Evolutionary conservation across 2,329 filamentous ascomycete species (phyloP), one percentile per base, ranked within the genome.

Genomic region (Penicillium sp.): DNA sequence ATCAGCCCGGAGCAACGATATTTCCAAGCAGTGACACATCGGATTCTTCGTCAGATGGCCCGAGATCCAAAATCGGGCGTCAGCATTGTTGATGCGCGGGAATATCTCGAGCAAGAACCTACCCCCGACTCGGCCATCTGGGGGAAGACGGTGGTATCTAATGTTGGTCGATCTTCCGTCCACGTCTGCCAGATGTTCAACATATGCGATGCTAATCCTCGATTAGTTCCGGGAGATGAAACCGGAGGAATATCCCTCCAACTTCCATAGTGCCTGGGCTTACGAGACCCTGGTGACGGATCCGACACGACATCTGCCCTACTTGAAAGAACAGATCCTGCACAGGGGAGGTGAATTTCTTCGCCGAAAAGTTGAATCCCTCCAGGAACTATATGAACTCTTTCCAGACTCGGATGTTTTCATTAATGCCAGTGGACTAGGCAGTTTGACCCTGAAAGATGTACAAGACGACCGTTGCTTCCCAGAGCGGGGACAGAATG

Each of bases 401-500:
- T 66, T 62, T 30, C 61, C 62, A 0, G 55, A 59, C 11, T 64
- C 62, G 2, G 48, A 41, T 0, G 39, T 65, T 3, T 65, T 65
- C 32, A 60, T 66, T 50, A 66, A 66, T 31, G 62, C 62, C 16
- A 65, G 62, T 30, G 62, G 62, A 2, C 40, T 60, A 7, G 62
- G 62, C 1, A 66, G 62, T 33, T 57, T 57, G 27, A 48, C 44
- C 0, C 45, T 66, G 30, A 50, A 36, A 1, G 62, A 66, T 32
- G 62, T 66, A 2, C 48, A 43, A 23, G 62, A 66, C 22, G 48
- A 58, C 7, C 52, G 50, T 8, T 64, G 60, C 36, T 65, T 60
- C 23, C 54, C 61, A 4, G 61, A 64, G 41, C 45, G 61, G 14
- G 62, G 62, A 7, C 62, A 65, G 41, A 65, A 64, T 42, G 60